A percentile compares a stretch with the other conserved stretches of the same genome.
Evolutionary conservation across 352 stramenopile genomes (phyloP).

Genomic region (Pythium rishiriense): DNA sequence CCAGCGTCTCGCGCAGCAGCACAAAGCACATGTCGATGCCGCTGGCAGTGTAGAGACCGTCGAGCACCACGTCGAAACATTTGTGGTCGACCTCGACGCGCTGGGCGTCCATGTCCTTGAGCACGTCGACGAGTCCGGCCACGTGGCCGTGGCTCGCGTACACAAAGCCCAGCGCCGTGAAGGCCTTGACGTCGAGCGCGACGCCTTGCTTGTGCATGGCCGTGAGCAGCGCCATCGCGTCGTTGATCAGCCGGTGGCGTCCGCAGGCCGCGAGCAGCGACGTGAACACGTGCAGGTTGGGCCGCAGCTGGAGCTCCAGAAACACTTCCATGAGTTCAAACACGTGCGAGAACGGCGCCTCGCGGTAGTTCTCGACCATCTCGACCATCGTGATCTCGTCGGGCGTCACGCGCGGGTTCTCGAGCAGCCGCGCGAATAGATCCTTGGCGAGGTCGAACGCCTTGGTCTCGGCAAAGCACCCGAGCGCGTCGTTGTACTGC

Average conservation of each 20-base stretch:
- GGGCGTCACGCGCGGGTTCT: constrained; percentile 50
- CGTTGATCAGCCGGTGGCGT: constrained; percentile 49
- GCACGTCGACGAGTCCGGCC: constrained; percentile 39
- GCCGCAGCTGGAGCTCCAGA: constrained; percentile 49
- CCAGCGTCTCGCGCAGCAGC: constrained; percentile 55
- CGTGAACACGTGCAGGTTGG: constrained; percentile 76
- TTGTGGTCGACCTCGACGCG: constrained; percentile 41
- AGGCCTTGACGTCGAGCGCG: constrained; percentile 59
- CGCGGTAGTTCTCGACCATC: constrained; percentile 70
- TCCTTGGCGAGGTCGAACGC: constrained; percentile 52
- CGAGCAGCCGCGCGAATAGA: constrained; percentile 63
- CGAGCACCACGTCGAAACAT: constrained; percentile 69
- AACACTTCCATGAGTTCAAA: constrained; percentile 75
- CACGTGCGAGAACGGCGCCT: constrained; percentile 59
- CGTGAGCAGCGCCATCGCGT: constrained; percentile 52
- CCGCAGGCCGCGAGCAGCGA: constrained; percentile 72
- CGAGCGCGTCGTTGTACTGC: constrained; percentile 81
- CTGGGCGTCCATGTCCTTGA: constrained; percentile 48
- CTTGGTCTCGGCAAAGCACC: constrained; percentile 58
- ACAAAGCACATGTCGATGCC: constrained; percentile 79
- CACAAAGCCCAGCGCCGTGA: constrained; percentile 70
- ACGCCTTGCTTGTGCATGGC: constrained; percentile 54
- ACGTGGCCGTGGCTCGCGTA: constrained; percentile 58
- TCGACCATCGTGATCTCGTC: constrained; percentile 80
- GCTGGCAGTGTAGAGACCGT: constrained; percentile 50